Base-by-base conservation (phyloP, 306 rosid genomes). In the Datisca glomerata region DNA sequence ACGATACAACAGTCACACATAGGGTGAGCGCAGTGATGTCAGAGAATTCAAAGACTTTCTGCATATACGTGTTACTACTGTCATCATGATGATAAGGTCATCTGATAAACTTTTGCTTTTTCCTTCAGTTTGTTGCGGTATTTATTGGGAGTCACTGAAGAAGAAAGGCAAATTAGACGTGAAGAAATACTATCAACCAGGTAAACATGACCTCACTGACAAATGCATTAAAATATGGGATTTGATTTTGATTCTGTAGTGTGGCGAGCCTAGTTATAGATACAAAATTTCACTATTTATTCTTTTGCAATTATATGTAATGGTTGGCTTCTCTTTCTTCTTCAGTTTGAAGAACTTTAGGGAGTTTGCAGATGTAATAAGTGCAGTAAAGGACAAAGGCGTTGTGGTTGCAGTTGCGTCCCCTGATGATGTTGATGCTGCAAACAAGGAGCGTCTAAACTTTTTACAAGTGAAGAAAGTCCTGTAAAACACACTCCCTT, bases 321-420 rank as follows among this genome's bases (percentile, higher is more conserved):
- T n/a, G n/a, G n/a, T n/a, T n/a, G n/a, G n/a, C 33, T 38, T 27
- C 32, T 18, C 14, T 27, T 24, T 38, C 31, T 45, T 35, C 48
- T 53, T 44, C 12, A 89, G 98, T 27, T 34, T 78, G 93, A 75
- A 84, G 70, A 84, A 89, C 80, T 89, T 84, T 76, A 78, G 63
- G 59, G 74, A 73, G 35, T 89, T 89, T 52, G 71, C 59, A 15
- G 70, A 64, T 9, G 92, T 78, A 23, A 55, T 84, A 58, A 95
- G 84, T 49, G 73, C 78, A 8, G 86, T 80, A 11, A 89, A 65
- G 68, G 69, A 75, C 49, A 89, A 75, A 70, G 98, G 95, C 24
- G 78, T 78, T 7, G 75, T 76, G 72, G 95, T 84, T 43, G 94
- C 91, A n/a, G 98, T 89, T 57, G 95, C 98, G 31, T 89, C 91